These are phyloP conservation scores for Salix udensis DNA, from an alignment of 345 rosid genomes.

Conservation along the genomic window DNA sequence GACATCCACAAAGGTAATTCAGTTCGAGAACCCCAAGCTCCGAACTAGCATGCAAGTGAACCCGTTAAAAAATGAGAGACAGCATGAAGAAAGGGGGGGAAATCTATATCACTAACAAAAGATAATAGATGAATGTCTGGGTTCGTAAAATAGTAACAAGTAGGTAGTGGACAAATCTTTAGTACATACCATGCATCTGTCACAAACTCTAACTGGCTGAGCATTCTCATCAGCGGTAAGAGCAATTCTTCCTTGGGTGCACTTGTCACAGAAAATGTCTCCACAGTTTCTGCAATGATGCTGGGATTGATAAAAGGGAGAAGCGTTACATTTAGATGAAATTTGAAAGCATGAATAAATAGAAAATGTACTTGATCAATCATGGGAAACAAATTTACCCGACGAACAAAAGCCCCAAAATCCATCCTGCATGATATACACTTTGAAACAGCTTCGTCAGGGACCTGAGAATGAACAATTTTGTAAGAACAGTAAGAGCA, in stretches of 20 bases:
- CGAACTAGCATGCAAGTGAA: neutral
- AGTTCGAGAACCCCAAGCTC: neutral
- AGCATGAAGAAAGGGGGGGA: neutral
- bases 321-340: neutral
- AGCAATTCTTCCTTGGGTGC: conserved; percentile 89
- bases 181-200: conserved; percentile 74
- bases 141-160: neutral
- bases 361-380: neutral
- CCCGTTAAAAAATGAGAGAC: neutral
- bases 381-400: conserved; percentile 34
- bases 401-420: conserved; percentile 82
- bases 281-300: conserved; percentile 99
- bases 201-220: conserved; percentile 93
- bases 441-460: conserved; percentile 90
- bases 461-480: conserved; percentile 43
- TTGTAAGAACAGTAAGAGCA: neutral
- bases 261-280: conserved; percentile 97
- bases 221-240: conserved; percentile 94
- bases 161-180: conserved; percentile 9
- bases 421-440: conserved; percentile 82
- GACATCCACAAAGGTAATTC: neutral
- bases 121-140: neutral
- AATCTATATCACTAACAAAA: neutral
- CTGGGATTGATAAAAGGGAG: conserved; percentile 36
- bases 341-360: neutral